A percentile compares a stretch with the other conserved stretches of the same genome.
phyloP scores from a whole-genome alignment of 2,329 filamentous ascomycete genomes.

The Verticillium albo-atrum region DNA sequence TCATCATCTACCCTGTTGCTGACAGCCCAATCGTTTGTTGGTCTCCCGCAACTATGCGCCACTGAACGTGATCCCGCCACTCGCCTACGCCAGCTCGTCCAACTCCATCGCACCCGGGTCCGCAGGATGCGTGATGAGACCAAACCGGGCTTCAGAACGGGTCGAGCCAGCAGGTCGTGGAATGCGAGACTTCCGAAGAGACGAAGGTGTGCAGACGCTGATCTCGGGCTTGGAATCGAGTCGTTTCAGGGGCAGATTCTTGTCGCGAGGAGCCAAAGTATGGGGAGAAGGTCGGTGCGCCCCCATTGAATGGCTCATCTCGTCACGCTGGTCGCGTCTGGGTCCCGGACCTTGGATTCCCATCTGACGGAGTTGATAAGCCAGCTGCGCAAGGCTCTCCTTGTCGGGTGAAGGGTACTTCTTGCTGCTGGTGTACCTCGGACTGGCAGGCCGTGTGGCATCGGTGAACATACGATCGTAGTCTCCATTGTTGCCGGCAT shows the following conservation, averaged over 20 bases:
- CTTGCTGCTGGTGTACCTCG: conserved; percentile 19
- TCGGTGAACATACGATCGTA: background rate
- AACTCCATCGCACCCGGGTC: conserved; percentile 18
- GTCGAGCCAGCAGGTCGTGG: conserved; percentile 14
- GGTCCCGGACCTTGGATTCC: background rate
- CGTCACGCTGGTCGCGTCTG: conserved; percentile 1
- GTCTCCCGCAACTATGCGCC: no score
- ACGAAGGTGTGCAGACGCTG: background rate
- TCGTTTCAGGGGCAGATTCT: conserved; percentile 19
- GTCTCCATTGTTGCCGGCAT: background rate
- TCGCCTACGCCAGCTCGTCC: conserved; percentile 23
- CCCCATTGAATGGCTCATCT: conserved; percentile 3
- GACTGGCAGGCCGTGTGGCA: background rate
- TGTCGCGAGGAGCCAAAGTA: conserved; percentile 19
- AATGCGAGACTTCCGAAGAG: conserved; percentile 12
- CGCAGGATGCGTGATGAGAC: conserved; percentile 15
- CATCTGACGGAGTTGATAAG: conserved; percentile 22
- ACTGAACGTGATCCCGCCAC: no score
- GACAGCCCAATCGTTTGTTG: background rate
- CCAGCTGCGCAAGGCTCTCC: conserved; percentile 31
- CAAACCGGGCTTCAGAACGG: conserved; percentile 19
- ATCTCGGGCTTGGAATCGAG: background rate
- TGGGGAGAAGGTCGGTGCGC: background rate
- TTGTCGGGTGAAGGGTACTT: conserved; percentile 43
- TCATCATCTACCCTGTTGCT: no score